Percentiles rank a stretch among this genome's conserved stretches.
phyloP scores from a whole-genome alignment of 441 rosid species.

The Dalechampia spathulata region DNA sequence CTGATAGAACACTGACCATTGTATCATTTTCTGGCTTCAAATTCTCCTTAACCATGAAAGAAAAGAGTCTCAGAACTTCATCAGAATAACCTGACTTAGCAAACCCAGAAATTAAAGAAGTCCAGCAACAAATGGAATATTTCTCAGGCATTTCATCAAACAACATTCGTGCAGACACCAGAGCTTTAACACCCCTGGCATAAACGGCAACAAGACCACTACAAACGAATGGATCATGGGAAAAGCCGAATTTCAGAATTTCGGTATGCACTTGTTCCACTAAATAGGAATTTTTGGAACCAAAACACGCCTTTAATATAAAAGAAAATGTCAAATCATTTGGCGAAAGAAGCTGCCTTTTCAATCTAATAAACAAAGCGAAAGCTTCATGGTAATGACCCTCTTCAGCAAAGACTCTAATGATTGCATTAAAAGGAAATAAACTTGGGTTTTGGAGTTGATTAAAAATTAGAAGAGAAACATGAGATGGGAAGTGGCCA shows the following conservation, averaged over 20 bases:
- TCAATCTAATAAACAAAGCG: constrained; percentile 23
- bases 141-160: constrained; percentile 38
- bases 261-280: constrained; percentile 29
- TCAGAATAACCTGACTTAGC: constrained; percentile 23
- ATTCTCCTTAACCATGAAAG: constrained; percentile 21
- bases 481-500: constrained; percentile 26
- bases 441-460: constrained; percentile 30
- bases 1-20: constrained; percentile 33
- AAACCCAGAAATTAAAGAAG: constrained; percentile 30
- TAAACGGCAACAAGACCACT: constrained; percentile 25
- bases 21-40: constrained; percentile 27
- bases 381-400: constrained; percentile 16
- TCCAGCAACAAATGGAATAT: constrained; percentile 25
- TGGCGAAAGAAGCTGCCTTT: constrained; percentile 18
- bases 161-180: constrained; percentile 30
- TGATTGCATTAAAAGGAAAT: constrained; percentile 42
- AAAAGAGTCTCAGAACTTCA: constrained; percentile 30
- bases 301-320: constrained; percentile 29
- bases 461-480: constrained; percentile 20
- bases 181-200: constrained; percentile 13
- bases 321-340: constrained; percentile 40
- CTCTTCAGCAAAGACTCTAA: constrained; percentile 29
- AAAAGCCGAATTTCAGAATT: constrained; percentile 24
- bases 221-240: constrained; percentile 23
- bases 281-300: constrained; percentile 5